Conservation (phyloP, 371 early-diverging fungal species). For the Circinella umbellata region DNA sequence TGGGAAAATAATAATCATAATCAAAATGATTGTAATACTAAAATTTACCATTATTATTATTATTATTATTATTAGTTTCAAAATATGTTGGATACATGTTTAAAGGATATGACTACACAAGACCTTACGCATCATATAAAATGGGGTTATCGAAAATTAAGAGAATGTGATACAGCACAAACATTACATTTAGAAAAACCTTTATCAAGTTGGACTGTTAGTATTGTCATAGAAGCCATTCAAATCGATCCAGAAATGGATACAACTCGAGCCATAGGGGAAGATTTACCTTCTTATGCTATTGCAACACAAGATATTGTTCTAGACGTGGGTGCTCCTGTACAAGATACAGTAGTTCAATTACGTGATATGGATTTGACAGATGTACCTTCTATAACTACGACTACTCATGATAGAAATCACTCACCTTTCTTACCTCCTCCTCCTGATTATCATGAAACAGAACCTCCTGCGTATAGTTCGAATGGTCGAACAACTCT, state of each 20-base stretch:
- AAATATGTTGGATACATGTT: conserved; percentile 28
- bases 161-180: conserved; percentile 35
- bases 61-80: conserved; percentile 30
- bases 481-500: not conserved
- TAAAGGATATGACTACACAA: conserved; percentile 38
- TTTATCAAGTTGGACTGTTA: conserved; percentile 26
- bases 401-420: not conserved
- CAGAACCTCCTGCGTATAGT: not conserved
- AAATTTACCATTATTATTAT: too few species aligned
- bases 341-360: not conserved
- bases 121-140: conserved; percentile 38
- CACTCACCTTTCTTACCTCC: not conserved
- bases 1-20: too few species aligned
- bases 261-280: conserved; percentile 24
- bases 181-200: conserved; percentile 24
- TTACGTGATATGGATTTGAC: conserved; percentile 13
- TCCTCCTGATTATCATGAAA: conserved; percentile 7
- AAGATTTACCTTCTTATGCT: conserved; percentile 36
- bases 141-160: conserved; percentile 38
- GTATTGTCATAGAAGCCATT: conserved; percentile 33
- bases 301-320: conserved; percentile 38
- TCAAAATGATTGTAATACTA: too few species aligned
- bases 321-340: conserved; percentile 37
- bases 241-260: conserved; percentile 40
- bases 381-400: not conserved